Base-by-base conservation (phyloP, 805 yeast genomes). In the Wickerhamomyces ciferrii region DNA sequence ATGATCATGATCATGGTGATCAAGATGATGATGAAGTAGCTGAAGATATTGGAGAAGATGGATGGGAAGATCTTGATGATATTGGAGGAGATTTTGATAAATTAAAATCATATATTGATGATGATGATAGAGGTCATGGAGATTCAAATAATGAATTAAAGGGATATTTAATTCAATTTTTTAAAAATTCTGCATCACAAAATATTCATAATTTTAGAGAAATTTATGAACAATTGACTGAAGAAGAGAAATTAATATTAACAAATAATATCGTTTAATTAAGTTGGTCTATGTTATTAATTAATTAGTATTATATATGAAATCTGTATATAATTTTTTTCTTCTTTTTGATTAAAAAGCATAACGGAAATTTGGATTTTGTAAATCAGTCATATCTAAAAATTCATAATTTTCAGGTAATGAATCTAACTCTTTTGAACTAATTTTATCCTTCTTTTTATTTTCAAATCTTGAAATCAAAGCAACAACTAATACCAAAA, bases 31-130 rank as follows among this genome's bases (percentile, higher is more conserved):
- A 47, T 83, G 89, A 83, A 52, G 91, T 83, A 53, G 70, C 80
- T 47, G 87, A 82, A 14, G 85, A 76, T 44, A 67, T 78, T 19
- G 87, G 81, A 1, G 78, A 87, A 3, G 78, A 55, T 14, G 89
- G 76, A 1, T 85, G 94, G 91, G 94, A 87, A 55, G 94, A 85
- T 54, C 68, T 83, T 49, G 89, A 84, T 15, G 87, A 81, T 43
- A 67, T 79, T 39, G 86, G 83, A 1, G 78, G 86, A 4, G 76
- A 79, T 42, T 84, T 72, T 58, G 86, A 81, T 21, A 83, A 81
- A 48, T 60, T 86, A 44, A 75, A 79, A 54, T 72, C 78, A 5
- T 85, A 78, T 52, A 77, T 80, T 42, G 72, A 68, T 20, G 74
- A 68, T 36, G 70, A 67, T 36, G 70, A 67, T 27, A 70, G 52